phyloP scores from a whole-genome alignment of 495 filamentous ascomycete genomes.

The Neurospora sp. region DNA sequence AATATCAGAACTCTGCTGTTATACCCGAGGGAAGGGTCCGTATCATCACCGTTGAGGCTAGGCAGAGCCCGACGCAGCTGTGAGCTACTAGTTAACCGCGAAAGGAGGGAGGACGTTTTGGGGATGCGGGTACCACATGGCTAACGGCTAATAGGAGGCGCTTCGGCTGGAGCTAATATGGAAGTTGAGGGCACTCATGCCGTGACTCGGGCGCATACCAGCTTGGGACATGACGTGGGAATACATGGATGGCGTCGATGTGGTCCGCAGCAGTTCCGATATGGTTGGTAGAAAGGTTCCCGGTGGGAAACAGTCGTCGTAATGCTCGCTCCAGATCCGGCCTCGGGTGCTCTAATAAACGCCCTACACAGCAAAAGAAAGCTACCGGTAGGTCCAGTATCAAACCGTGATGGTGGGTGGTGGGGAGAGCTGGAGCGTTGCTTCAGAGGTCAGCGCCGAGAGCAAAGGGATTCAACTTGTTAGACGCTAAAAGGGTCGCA shows the following conservation, averaged over 20 bases:
- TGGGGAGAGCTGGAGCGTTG: background rate
- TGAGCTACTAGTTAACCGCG: constrained; percentile 20
- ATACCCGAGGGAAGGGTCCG: constrained; percentile 2
- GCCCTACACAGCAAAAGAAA: background rate
- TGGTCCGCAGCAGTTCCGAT: constrained; percentile 4
- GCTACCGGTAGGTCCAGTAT: constrained; percentile 1
- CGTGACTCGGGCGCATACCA: constrained; percentile 2
- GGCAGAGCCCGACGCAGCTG: constrained; percentile 9
- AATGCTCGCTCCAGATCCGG: background rate
- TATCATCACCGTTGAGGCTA: constrained; percentile 20
- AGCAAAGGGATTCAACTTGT: background rate
- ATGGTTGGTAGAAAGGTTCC: constrained; percentile 6
- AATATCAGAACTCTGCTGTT: background rate
- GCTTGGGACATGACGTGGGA: background rate
- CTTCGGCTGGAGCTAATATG: constrained; percentile 8
- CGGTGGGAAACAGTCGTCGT: background rate
- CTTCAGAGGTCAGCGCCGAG: constrained; percentile 1
- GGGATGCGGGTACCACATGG: constrained; percentile 6
- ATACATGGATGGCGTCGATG: background rate
- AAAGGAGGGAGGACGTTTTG: constrained; percentile 9
- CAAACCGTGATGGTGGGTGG: background rate
- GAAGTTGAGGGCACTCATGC: background rate
- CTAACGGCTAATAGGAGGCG: constrained; percentile 14
- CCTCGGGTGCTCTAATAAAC: background rate
- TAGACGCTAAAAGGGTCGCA: constrained; percentile 8